Evolutionary conservation across 345 rosid species (phyloP), one percentile per base, ranked within the genome.

Genomic region (Cardamine chenopodiifolia): DNA sequence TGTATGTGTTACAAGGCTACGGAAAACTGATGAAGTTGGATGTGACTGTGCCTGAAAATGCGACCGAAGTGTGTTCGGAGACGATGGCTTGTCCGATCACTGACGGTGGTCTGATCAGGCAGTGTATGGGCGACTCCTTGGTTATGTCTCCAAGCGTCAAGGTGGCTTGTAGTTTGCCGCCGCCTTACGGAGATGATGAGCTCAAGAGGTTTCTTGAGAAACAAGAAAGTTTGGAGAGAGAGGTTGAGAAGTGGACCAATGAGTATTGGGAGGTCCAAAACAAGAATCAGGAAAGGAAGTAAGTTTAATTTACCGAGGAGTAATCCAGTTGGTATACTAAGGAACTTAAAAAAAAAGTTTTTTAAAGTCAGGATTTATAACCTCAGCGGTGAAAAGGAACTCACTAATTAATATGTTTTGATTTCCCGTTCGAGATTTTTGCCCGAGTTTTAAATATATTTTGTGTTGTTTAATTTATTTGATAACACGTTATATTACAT

Each of bases 1-100:
- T 89, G n/a, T 84, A 89, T 79, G 55, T 82, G 44, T 59, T 85
- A 19, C 78, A 29, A 23, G 81, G 77, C 68, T 89, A 85, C 12
- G 83, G 88, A 0, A 80, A 79, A 48, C 82, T 86, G n/a, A 67
- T 89, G 78, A 86, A 76, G 53, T 85, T 85, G 25, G 64, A 85
- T 29, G 89, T 89, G 2, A 50, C 29, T 0, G 62, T 89, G 31
- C 86, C 88, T 14, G 31, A 64, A 7, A 73, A 80, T 58, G 81
- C 87, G 0, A 57, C 50, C 8, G 82, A 83, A 71, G 28, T 80
- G 15, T 84, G 88, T 61, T 57, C 77, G 4, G 89, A 86, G 70
- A 75, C 68, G 25, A 34, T 74, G 79, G 87, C 83, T 3, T 82
- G 89, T 64, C 47, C 79, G 3, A 40, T 77, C 29, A 63, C 62